A percentile compares a stretch with the other conserved stretches of the same genome.
These are phyloP conservation scores for Macadamia integrifolia DNA, from an alignment of 164 flowering plant genomes.

Conservation along the genomic window DNA sequence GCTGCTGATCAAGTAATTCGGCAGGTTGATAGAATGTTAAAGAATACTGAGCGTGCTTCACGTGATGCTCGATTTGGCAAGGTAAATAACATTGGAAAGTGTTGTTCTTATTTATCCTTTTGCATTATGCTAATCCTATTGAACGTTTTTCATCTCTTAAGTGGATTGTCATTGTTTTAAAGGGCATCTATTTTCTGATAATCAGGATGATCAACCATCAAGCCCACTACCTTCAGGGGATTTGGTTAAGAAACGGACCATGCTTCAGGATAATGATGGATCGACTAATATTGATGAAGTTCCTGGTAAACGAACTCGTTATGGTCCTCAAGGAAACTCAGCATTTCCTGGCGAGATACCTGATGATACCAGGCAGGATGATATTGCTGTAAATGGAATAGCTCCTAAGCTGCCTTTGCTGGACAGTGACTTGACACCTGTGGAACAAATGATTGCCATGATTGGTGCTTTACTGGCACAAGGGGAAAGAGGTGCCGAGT, in stretches of 20 bases:
- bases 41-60: constrained; percentile 57
- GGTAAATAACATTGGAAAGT: constrained; percentile 33
- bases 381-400: constrained; percentile 43
- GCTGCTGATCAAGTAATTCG: constrained; percentile 94
- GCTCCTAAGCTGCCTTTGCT: constrained; percentile 38
- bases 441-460: constrained; percentile 91
- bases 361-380: constrained; percentile 44
- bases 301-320: constrained; percentile 47
- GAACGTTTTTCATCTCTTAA: constrained; percentile 4
- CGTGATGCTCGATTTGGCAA: constrained; percentile 57
- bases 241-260: constrained; percentile 42
- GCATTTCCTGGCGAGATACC: constrained; percentile 22
- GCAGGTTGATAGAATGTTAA: constrained; percentile 80
- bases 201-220: constrained; percentile 62
- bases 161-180: constrained; percentile 4
- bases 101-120: constrained; percentile 2
- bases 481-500: constrained; percentile 94
- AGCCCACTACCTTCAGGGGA: constrained; percentile 41
- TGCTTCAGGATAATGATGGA: constrained; percentile 47
- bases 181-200: constrained; percentile 7
- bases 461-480: constrained; percentile 94
- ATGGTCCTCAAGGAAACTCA: constrained; percentile 25
- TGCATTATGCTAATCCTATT: background rate
- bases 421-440: constrained; percentile 62
- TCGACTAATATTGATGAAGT: constrained; percentile 32